Base-by-base conservation (phyloP, 257 asterid genomes). In the Scutellaria baicalensis region DNA sequence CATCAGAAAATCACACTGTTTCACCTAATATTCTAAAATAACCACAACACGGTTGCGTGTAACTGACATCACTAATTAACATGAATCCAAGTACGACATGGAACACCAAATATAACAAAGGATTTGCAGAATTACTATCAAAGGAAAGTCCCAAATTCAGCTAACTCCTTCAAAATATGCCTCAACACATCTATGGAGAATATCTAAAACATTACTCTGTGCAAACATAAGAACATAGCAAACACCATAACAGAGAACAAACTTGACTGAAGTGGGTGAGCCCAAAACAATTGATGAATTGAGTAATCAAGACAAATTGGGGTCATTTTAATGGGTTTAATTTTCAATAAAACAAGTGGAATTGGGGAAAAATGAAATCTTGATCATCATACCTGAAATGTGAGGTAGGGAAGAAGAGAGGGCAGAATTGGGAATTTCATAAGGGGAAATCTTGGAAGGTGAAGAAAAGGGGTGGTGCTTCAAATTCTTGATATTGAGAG, bases 401-500 rank as follows among this genome's bases (percentile, higher is more conserved):
- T 56, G 68, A 18, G 72, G 72, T 36, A 59, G 60, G 8, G 78
- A 40, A 63, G 69, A 56, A 66, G 58, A 50, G 70, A 69, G 69
- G 40, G 61, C 65, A 56, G 38, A 58, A 44, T 48, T 44, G 44
- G 69, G 80, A 18, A 61, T 66, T 79, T 36, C 56, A 40, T 21
- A 23, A 66, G 57, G 74, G 48, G 79, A 36, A 69, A 48, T 51
- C 72, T 71, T 76, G 60, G 80, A 59, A 73, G 66, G 45, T 16
- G 75, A 20, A 49, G 67, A 50, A 35, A 67, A 62, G 33, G 75
- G 45, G 6, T 40, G 73, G 56, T 38, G 75, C 50, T 78, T 74
- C 35, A 47, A 65, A 66, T 79, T 76, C 60, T 61, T 79, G 77
- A 64, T 44, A 40, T 40, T 82, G 66, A 44, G 77, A 69, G 59